These are phyloP conservation scores for Neophaeococcomyces mojaviensis DNA, from an alignment of 2,329 filamentous ascomycete species.

Conservation along the genomic window DNA sequence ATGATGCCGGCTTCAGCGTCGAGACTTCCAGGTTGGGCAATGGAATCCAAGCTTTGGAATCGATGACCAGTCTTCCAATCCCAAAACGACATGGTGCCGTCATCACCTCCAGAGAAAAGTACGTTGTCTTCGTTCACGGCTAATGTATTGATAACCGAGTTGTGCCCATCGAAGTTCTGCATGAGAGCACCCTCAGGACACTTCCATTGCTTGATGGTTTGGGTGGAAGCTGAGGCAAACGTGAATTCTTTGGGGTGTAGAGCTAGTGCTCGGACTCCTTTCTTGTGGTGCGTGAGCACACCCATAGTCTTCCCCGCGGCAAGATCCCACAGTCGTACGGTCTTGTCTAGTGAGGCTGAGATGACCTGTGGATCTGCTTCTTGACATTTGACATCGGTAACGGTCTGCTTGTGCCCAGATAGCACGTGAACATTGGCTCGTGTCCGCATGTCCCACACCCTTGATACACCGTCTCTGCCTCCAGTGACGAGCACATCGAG, in stretches of 20 bases:
- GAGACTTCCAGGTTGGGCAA: constrained; percentile 85
- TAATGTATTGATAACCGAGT: constrained; percentile 90
- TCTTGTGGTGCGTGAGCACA: constrained; percentile 96
- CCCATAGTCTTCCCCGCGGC: constrained; percentile 95
- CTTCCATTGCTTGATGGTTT: constrained; percentile 98
- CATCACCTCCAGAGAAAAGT: constrained; percentile 88
- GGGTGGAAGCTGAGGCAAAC: constrained; percentile 84
- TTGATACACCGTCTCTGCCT: constrained; percentile 84
- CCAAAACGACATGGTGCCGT: constrained; percentile 95
- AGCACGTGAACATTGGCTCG: constrained; percentile 92
- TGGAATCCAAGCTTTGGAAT: constrained; percentile 83
- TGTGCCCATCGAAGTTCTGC: constrained; percentile 97
- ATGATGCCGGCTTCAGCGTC: constrained; percentile 94
- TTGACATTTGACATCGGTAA: constrained; percentile 83
- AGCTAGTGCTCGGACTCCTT: constrained; percentile 78
- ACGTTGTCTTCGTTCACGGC: constrained; percentile 93
- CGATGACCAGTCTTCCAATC: constrained; percentile 96
- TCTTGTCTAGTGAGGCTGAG: constrained; percentile 83
- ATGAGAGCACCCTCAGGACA: constrained; percentile 97
- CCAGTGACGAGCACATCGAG: constrained; percentile 92
- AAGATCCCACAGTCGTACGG: constrained; percentile 88
- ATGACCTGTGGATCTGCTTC: constrained; percentile 96
- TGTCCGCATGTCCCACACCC: constrained; percentile 98
- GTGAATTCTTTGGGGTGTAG: constrained; percentile 91
- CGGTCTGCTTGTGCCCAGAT: constrained; percentile 80